Percentiles rank a stretch among this genome's conserved stretches.
Evolutionary conservation across 345 rosid species (phyloP).

Genomic region (Salix dunnii): DNA sequence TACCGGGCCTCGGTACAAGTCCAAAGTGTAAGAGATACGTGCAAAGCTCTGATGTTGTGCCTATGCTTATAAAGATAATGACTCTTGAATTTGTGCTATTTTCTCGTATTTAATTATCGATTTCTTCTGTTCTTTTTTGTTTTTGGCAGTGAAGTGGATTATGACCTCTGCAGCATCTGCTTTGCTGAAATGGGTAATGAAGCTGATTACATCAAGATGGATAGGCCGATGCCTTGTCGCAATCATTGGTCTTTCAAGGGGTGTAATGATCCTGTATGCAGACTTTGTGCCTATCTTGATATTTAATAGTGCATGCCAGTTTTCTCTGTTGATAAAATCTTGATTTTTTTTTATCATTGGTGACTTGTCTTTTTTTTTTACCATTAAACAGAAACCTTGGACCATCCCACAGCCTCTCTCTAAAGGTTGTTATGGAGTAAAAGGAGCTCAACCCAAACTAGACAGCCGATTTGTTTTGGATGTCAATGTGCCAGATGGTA

Average conservation of each 20-base stretch:
- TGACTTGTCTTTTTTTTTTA: background rate
- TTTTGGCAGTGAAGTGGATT: constrained; percentile 63
- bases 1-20: constrained; percentile 80
- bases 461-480: constrained; percentile 79
- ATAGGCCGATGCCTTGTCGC: constrained; percentile 45
- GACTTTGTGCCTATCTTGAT: background rate
- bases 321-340: background rate
- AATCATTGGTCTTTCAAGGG: constrained; percentile 32
- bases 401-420: constrained; percentile 16
- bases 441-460: constrained; percentile 42
- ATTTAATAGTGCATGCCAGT: background rate
- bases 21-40: constrained; percentile 68
- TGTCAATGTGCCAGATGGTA: constrained; percentile 83
- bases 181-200: constrained; percentile 63
- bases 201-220: constrained; percentile 64
- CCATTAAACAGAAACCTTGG: constrained; percentile 31
- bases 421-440: constrained; percentile 28
- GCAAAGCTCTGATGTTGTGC: background rate
- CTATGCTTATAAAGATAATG: background rate
- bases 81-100: background rate
- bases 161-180: constrained; percentile 90
- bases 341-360: background rate
- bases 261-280: constrained; percentile 36
- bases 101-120: background rate
- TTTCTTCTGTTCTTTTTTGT: background rate